A percentile compares a stretch with the other conserved stretches of the same genome.
Conservation (phyloP, 169 alveolate species). For the Eimeria zaria region DNA sequence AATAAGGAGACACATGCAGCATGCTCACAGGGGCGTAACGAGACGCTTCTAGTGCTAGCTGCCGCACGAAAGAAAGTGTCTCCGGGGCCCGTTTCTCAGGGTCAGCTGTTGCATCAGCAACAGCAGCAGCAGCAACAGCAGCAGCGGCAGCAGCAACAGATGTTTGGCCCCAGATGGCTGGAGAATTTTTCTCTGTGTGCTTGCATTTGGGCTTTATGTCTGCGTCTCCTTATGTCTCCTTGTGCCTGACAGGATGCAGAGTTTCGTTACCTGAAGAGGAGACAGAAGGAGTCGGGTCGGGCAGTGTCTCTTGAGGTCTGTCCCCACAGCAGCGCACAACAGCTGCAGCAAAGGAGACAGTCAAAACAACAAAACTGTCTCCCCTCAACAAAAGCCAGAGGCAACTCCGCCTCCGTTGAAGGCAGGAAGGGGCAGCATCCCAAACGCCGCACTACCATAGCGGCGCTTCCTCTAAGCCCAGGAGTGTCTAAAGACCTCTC, state of each 20-base stretch:
- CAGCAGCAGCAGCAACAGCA: not conserved
- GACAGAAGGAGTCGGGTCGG: slow-evolving; percentile 46
- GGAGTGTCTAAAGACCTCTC: not conserved
- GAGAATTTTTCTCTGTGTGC: not conserved
- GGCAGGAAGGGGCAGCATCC: not conserved
- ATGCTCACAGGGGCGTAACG: too few species aligned
- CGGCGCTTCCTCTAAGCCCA: not conserved
- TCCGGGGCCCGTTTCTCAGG: too few species aligned
- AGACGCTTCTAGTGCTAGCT: too few species aligned
- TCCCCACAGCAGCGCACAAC: slow-evolving; percentile 4
- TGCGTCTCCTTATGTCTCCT: not conserved
- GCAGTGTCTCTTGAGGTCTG: slow-evolving; percentile 67
- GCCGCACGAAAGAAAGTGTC: too few species aligned
- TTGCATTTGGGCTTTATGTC: not conserved
- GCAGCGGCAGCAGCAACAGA: not conserved
- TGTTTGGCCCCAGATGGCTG: not conserved
- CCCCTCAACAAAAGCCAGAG: not conserved
- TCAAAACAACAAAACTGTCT: not conserved
- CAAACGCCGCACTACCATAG: not conserved
- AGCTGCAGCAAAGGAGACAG: not conserved
- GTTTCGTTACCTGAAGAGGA: slow-evolving; percentile 13
- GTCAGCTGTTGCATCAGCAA: not conserved
- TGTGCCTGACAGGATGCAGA: slow-evolving; percentile 16
- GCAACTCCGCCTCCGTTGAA: not conserved
- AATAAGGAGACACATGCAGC: too few species aligned